Base-by-base conservation (phyloP, 345 rosid genomes). In the Laguncularia racemosa region DNA sequence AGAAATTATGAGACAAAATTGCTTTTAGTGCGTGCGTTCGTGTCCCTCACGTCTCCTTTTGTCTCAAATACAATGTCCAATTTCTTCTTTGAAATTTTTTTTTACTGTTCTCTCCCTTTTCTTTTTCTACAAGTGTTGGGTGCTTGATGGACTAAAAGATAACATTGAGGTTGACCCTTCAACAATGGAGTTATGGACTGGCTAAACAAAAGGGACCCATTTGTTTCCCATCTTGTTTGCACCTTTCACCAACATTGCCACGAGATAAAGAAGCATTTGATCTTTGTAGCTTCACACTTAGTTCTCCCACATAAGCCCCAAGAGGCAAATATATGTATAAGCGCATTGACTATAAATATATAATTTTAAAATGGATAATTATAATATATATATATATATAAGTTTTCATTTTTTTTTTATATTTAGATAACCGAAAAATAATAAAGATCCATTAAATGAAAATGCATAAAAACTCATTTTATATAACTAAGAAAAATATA, bases 81-180 rank as follows among this genome's bases (percentile, higher is more conserved):
- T 33, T 33, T 33, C 40, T 33, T 33, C 40, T 33, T 33, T 33
- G 40, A 10, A 33, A 33, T 33, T 28, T 55, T 56, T 49, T 17
- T 20, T 23, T 20, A 43, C 19, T 16, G 2, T 9, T 16, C 20
- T 45, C 4, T 20, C 12, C n/a, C 1, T 20, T 56, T 14, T 57
- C 44, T 52, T 53, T 53, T 46, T 50, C 46, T 46, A 23, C 46
- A 14, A 61, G 58, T 68, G 81, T 69, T 74, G 78, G 73, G 53
- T 64, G 52, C 20, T 44, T 60, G 78, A 76, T 67, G 69, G 69
- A 56, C 63, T 28, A 54, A 70, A 80, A 70, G 77, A 62, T 63
- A 63, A 73, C 71, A 74, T 10, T 74, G 91, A 81, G 69, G 76
- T 76, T 73, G 96, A 84, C 91, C 72, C 70, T 55, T 77, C 83